A percentile compares a stretch with the other conserved stretches of the same genome.
phyloP scores from a whole-genome alignment of 2,329 filamentous ascomycete species.

The Apiospora malaysiana region DNA sequence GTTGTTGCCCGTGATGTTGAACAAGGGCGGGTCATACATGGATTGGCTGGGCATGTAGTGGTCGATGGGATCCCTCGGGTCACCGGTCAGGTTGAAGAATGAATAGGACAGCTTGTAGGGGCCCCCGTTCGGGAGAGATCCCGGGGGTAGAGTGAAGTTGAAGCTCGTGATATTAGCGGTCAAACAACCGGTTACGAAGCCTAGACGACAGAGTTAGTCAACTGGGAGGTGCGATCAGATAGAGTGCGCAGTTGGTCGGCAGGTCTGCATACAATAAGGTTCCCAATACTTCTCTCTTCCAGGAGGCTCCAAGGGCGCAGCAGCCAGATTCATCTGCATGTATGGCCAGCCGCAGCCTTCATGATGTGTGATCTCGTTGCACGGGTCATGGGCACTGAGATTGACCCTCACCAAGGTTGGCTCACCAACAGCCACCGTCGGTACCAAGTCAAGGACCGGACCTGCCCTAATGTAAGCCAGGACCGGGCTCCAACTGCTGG shows the following conservation, averaged over 20 bases:
- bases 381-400: background rate
- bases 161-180: background rate
- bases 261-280: background rate
- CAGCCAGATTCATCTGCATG: background rate
- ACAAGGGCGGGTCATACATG: slow-evolving; percentile 1
- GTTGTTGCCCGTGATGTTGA: slow-evolving; percentile 3
- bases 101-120: background rate
- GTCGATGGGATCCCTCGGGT: background rate
- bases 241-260: background rate
- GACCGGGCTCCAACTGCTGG: background rate
- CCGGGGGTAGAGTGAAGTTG: background rate
- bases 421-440: background rate
- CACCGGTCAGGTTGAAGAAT: background rate
- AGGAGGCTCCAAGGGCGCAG: background rate
- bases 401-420: background rate
- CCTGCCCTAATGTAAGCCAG: background rate
- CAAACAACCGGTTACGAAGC: background rate
- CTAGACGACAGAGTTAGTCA: background rate
- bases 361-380: background rate
- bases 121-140: background rate
- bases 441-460: background rate
- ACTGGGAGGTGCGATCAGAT: background rate
- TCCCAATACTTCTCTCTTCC: background rate
- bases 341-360: background rate
- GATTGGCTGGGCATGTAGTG: background rate